phyloP scores from a whole-genome alignment of 257 asterid species.

The Petunia secreta region DNA sequence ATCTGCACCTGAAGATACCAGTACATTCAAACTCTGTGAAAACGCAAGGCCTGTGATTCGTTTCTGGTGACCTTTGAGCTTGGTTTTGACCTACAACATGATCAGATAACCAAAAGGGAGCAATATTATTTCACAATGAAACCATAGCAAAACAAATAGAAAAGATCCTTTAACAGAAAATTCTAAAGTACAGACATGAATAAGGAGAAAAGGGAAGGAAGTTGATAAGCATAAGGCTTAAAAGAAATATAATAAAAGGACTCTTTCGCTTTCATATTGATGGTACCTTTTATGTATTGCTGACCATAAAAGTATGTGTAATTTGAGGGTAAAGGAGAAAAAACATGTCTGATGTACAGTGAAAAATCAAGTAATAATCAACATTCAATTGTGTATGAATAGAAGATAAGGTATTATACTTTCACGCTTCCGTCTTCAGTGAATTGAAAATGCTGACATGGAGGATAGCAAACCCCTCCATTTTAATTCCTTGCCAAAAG shows the following conservation, averaged over 20 bases:
- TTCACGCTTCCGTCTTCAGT: neutral
- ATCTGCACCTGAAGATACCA: slow-evolving; percentile 98
- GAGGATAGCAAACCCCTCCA: neutral
- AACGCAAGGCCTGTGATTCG: slow-evolving; percentile 94
- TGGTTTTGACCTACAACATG: slow-evolving; percentile 66
- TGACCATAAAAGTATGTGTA: neutral
- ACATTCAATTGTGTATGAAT: neutral
- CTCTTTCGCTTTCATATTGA: neutral
- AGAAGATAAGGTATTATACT: neutral
- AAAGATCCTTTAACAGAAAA: slow-evolving; percentile 2
- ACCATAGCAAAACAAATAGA: neutral
- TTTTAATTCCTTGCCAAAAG: neutral
- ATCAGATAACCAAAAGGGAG: neutral
- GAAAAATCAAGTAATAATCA: neutral
- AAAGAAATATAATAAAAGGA: neutral
- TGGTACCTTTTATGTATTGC: neutral
- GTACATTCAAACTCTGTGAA: slow-evolving; percentile 76
- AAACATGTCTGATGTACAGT: neutral
- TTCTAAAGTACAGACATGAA: neutral
- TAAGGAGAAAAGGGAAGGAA: neutral
- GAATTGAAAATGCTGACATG: neutral
- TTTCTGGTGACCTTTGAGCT: slow-evolving; percentile 96
- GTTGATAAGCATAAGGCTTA: neutral
- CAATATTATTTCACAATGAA: neutral
- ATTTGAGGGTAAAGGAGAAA: neutral